Conservation (phyloP, 192 early-diverging fungal species). For the Coemansia sp. region DNA sequence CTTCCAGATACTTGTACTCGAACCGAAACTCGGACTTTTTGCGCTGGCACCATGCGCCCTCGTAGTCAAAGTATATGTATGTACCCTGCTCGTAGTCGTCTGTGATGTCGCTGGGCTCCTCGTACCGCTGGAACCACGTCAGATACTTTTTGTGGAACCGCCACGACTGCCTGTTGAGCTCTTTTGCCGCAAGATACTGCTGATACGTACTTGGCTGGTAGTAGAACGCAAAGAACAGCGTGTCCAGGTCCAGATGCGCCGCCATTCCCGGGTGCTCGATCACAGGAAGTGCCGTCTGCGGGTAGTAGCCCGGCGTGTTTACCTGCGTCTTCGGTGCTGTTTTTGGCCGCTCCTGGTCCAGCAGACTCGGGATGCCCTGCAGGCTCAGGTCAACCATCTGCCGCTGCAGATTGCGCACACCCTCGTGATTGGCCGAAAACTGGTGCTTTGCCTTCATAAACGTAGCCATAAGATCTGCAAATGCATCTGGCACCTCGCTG, state of each 20-base stretch:
- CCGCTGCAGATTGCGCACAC: conserved; percentile 31
- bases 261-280: conserved; percentile 84
- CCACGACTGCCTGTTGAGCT: conserved; percentile 97
- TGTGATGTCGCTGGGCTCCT: conserved; percentile 93
- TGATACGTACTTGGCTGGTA: conserved; percentile 96
- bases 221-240: conserved; percentile 98
- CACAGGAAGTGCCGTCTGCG: conserved; percentile 76
- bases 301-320: conserved; percentile 89
- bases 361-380: conserved; percentile 75
- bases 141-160: conserved; percentile 97
- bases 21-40: conserved; percentile 97
- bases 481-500: conserved; percentile 60
- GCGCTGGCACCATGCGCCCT: conserved; percentile 93
- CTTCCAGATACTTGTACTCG: conserved; percentile 86
- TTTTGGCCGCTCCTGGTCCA: conserved; percentile 81
- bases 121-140: conserved; percentile 98
- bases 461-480: conserved; percentile 66
- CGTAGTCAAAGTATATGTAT: conserved; percentile 98
- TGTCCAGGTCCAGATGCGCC: conserved; percentile 91
- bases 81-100: conserved; percentile 98
- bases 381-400: conserved; percentile 87
- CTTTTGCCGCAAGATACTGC: conserved; percentile 93
- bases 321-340: conserved; percentile 27
- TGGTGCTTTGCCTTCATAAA: conserved; percentile 67
- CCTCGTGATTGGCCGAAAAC: conserved; percentile 34